Evolutionary conservation across 2,329 filamentous ascomycete genomes (phyloP).

Genomic region (Neofusicoccum kwambonambiense): DNA sequence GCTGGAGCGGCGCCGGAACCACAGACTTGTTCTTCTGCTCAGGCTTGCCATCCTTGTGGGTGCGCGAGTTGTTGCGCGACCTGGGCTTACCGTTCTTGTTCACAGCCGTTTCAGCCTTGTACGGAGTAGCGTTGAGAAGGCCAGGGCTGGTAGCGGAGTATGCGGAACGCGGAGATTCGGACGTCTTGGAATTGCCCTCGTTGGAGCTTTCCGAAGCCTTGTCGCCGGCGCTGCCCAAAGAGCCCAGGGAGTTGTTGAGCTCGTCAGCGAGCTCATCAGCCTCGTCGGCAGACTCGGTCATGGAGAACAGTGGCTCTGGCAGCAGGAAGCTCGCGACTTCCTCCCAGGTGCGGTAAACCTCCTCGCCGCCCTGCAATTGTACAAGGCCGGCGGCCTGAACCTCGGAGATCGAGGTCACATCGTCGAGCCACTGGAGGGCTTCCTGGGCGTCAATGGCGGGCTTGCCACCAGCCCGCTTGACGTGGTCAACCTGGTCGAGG

Average conservation of each 20-base stretch:
- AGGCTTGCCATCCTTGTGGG: background rate
- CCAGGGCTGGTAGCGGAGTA: constrained; percentile 34
- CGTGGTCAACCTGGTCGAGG: constrained; percentile 45
- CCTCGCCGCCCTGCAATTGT: constrained; percentile 48
- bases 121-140: constrained; percentile 32
- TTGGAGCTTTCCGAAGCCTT: constrained; percentile 45
- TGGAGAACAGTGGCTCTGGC: constrained; percentile 50
- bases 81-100: background rate
- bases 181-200: constrained; percentile 40
- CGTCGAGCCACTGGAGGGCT: constrained; percentile 52
- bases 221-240: constrained; percentile 30
- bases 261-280: constrained; percentile 37
- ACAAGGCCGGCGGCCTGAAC: constrained; percentile 36
- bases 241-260: constrained; percentile 37
- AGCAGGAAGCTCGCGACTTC: constrained; percentile 51
- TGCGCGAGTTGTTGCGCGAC: constrained; percentile 5
- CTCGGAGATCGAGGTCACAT: constrained; percentile 47
- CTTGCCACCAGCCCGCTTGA: constrained; percentile 43
- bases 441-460: constrained; percentile 47
- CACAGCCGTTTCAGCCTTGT: constrained; percentile 24
- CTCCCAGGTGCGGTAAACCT: constrained; percentile 48
- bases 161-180: constrained; percentile 40
- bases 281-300: constrained; percentile 43
- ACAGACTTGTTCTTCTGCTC: constrained; percentile 29
- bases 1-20: constrained; percentile 43